These are phyloP conservation scores for Yamadazyma atmosphaerica DNA, from an alignment of 1,139 yeast species.

Conservation along the genomic window DNA sequence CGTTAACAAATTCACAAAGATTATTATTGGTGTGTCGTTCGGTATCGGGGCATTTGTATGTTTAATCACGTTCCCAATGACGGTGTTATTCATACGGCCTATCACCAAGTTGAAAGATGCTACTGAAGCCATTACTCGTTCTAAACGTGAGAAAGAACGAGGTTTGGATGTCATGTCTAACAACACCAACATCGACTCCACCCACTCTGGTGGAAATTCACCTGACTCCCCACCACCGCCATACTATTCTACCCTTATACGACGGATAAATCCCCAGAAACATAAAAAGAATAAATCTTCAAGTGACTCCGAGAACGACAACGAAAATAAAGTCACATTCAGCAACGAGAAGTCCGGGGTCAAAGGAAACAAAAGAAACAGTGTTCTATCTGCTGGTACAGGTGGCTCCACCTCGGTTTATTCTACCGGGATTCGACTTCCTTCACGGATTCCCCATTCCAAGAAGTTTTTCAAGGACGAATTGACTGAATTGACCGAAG, in stretches of 20 bases:
- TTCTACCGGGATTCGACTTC: slow-evolving; percentile 43
- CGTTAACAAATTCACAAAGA: slow-evolving; percentile 58
- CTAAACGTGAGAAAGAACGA: slow-evolving; percentile 27
- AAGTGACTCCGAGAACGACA: slow-evolving; percentile 1
- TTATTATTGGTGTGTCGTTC: slow-evolving; percentile 75
- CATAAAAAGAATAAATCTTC: not conserved
- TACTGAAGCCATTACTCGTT: slow-evolving; percentile 60
- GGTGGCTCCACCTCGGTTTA: slow-evolving; percentile 29
- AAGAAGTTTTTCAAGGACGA: slow-evolving; percentile 76
- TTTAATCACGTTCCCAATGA: slow-evolving; percentile 73
- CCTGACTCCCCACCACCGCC: slow-evolving; percentile 17
- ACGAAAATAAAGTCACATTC: slow-evolving; percentile 1
- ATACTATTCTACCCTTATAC: slow-evolving; percentile 17
- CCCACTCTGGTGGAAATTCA: slow-evolving; percentile 3
- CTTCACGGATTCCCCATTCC: slow-evolving; percentile 55
- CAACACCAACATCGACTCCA: slow-evolving; percentile 3
- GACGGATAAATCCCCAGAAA: slow-evolving; percentile 11
- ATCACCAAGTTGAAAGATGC: slow-evolving; percentile 80
- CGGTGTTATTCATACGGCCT: slow-evolving; percentile 85
- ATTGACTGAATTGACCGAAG: slow-evolving; percentile 80
- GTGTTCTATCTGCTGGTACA: slow-evolving; percentile 32
- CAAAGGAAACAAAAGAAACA: slow-evolving; percentile 18
- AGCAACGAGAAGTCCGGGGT: slow-evolving; percentile 3
- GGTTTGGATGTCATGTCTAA: slow-evolving; percentile 5
- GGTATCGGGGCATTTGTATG: slow-evolving; percentile 80